Evolutionary conservation across 2,329 filamentous ascomycete species (phyloP).

Genomic region (Venturia pyrina): DNA sequence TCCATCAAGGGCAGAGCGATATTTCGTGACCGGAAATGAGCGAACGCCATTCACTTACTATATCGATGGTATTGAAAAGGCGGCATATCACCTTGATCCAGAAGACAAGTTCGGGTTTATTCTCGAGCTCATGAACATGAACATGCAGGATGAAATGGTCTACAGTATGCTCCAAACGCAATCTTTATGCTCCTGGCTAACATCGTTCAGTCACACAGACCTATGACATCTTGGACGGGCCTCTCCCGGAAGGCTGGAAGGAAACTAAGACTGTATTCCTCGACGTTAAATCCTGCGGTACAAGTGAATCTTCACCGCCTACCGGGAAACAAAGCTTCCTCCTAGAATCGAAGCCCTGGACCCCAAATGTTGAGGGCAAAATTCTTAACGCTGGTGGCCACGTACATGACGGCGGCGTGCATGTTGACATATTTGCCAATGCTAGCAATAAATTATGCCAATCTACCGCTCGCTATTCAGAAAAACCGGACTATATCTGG

Average conservation of each 20-base stretch:
- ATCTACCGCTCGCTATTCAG: conserved; percentile 5
- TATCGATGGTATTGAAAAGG: neutral
- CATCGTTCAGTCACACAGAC: conserved; percentile 4
- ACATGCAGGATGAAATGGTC: conserved; percentile 8
- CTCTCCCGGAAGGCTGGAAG: conserved; percentile 9
- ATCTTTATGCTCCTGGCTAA: neutral
- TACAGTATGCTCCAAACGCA: neutral
- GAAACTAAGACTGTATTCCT: conserved; percentile 9
- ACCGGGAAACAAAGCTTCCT: conserved; percentile 3
- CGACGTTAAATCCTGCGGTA: conserved; percentile 9
- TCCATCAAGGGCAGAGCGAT: neutral
- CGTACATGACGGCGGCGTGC: conserved; percentile 6
- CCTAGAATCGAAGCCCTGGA: conserved; percentile 5
- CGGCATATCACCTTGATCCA: conserved; percentile 3
- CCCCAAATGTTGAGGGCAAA: conserved; percentile 11
- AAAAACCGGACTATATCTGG: conserved; percentile 8
- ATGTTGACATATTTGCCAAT: neutral
- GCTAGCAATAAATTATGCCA: neutral
- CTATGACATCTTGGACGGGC: conserved; percentile 9
- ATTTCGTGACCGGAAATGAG: conserved; percentile 8
- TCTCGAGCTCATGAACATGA: conserved; percentile 14
- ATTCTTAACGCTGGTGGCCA: conserved; percentile 1
- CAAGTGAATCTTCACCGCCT: conserved; percentile 4
- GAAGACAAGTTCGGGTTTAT: conserved; percentile 8
- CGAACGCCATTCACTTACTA: conserved; percentile 6